Percentiles rank a stretch among this genome's conserved stretches.
Evolutionary conservation across 2,329 filamentous ascomycete species (phyloP).

Genomic region (Arthrinium phaeospermum): DNA sequence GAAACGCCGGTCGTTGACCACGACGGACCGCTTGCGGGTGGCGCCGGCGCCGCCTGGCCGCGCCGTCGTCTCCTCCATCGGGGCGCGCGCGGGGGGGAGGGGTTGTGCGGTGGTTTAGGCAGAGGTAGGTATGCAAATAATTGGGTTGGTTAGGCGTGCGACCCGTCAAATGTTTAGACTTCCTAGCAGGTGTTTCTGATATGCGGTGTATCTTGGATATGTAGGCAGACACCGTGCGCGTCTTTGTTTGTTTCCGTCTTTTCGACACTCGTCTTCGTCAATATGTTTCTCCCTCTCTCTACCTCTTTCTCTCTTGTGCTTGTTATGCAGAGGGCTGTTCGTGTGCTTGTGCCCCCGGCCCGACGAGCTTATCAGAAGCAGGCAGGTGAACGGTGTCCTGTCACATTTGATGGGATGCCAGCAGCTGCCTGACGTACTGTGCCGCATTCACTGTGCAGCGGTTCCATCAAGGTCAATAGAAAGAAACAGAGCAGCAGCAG

Average conservation of each 20-base stretch:
- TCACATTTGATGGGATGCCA: not conserved
- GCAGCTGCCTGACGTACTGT: not conserved
- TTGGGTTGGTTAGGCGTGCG: too few species aligned
- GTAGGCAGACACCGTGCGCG: not conserved
- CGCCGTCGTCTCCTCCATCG: not conserved
- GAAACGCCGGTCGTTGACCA: slow-evolving; percentile 14
- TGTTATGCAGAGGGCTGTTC: not conserved
- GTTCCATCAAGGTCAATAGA: too few species aligned
- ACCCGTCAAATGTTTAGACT: too few species aligned
- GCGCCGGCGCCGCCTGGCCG: not conserved
- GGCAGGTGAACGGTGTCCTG: not conserved
- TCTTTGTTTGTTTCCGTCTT: too few species aligned
- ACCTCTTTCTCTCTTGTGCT: not conserved
- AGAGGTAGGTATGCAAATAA: too few species aligned
- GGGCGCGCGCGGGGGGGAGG: not conserved
- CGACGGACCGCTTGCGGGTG: slow-evolving; percentile 6
- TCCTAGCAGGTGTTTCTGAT: too few species aligned
- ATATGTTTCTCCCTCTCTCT: not conserved
- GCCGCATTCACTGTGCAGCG: not conserved
- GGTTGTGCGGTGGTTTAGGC: not conserved
- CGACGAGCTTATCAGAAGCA: not conserved
- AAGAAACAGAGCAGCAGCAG: not conserved
- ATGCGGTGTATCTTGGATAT: too few species aligned
- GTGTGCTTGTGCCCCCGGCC: too few species aligned
- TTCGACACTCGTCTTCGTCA: too few species aligned